Percentiles rank a stretch among this genome's conserved stretches.
These are phyloP conservation scores for Astragalus glycyphyllos DNA, from an alignment of 306 rosid species.

Conservation along the genomic window DNA sequence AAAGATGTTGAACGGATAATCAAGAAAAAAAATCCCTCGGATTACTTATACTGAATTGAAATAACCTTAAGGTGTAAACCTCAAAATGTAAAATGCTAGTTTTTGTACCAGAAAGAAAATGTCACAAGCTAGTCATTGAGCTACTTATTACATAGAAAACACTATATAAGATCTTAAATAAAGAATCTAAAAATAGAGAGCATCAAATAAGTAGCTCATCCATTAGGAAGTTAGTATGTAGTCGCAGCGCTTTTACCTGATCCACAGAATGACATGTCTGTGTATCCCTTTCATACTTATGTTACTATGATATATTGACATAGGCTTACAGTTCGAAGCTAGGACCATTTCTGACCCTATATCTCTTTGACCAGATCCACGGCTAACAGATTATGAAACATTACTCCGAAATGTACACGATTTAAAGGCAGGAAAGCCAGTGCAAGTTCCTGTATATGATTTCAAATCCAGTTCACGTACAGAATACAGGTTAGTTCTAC, in stretches of 20 bases:
- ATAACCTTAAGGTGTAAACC: background rate
- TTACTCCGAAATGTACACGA: slow-evolving; percentile 87
- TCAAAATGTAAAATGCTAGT: too few relatives aligned
- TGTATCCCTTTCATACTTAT: slow-evolving; percentile 33
- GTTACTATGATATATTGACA: slow-evolving; percentile 8
- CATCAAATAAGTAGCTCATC: background rate
- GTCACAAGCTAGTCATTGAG: too few relatives aligned
- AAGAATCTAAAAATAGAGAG: background rate
- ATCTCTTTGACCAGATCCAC: slow-evolving; percentile 77
- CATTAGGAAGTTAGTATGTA: too few relatives aligned
- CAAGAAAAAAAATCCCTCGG: background rate
- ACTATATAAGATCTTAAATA: too few relatives aligned
- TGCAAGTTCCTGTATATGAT: slow-evolving; percentile 89
- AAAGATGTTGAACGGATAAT: background rate
- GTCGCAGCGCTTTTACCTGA: slow-evolving; percentile 2
- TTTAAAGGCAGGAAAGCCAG: slow-evolving; percentile 79
- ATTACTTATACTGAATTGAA: background rate
- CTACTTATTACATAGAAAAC: too few relatives aligned
- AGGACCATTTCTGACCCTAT: slow-evolving; percentile 24
- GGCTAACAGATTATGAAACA: slow-evolving; percentile 92
- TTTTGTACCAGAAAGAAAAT: too few relatives aligned
- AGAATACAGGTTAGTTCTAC: slow-evolving; percentile 80
- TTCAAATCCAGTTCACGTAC: slow-evolving; percentile 92
- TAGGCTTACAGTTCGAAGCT: slow-evolving; percentile 33
- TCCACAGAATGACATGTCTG: slow-evolving; percentile 27